Conservation (phyloP, 345 rosid species). For the Lumnitzera racemosa region DNA sequence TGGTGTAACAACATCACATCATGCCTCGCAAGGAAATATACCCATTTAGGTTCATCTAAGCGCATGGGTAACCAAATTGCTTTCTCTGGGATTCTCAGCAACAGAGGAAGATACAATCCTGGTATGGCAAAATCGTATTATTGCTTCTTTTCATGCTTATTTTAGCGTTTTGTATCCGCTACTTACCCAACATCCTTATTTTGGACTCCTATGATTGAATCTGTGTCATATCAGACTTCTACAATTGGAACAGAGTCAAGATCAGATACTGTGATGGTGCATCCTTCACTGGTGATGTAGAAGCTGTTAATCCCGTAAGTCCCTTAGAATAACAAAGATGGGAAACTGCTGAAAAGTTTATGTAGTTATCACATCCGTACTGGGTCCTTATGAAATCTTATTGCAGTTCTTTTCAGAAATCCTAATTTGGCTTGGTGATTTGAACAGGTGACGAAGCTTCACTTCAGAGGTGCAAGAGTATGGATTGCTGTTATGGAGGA, state of each 20-base stretch:
- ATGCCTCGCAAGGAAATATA: conserved; percentile 60
- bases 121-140: conserved; percentile 26
- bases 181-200: neutral
- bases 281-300: conserved; percentile 84
- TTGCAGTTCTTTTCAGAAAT: neutral
- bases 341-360: too few species aligned
- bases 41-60: conserved; percentile 71
- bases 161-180: neutral
- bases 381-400: too few species aligned
- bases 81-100: conserved; percentile 81
- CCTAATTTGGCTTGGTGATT: neutral
- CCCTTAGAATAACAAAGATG: neutral
- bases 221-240: conserved; percentile 40
- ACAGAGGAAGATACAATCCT: conserved; percentile 52
- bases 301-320: conserved; percentile 69
- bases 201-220: neutral
- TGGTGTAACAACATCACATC: conserved; percentile 78
- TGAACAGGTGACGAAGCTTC: conserved; percentile 82
- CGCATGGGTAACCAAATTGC: conserved; percentile 55
- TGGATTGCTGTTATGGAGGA: conserved; percentile 83
- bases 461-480: conserved; percentile 91
- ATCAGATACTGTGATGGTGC: conserved; percentile 92
- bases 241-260: conserved; percentile 91
- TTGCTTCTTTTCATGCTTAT: too few species aligned
- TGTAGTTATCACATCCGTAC: too few species aligned